Conservation (phyloP, 306 rosid species). For the Lathyrus oleraceus region DNA sequence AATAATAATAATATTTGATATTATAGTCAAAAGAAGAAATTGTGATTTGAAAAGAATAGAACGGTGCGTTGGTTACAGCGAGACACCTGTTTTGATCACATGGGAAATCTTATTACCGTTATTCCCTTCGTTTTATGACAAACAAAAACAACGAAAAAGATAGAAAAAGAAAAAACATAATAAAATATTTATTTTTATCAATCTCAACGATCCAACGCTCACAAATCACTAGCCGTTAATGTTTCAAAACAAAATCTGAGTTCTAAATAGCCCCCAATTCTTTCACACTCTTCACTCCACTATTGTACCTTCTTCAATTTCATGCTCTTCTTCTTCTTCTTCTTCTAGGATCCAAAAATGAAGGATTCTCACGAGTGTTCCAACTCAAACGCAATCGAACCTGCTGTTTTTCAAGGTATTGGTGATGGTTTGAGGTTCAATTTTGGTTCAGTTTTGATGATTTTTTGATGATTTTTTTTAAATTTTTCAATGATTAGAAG, state of each 20-base stretch:
- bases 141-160: not conserved
- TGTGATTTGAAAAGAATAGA: constrained; percentile 43
- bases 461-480: not conserved
- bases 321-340: constrained; percentile 24
- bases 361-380: constrained; percentile 53
- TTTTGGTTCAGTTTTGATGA: not conserved
- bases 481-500: constrained; percentile 40
- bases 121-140: constrained; percentile 16
- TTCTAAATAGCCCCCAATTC: constrained; percentile 42
- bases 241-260: constrained; percentile 48
- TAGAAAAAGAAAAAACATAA: constrained; percentile 9
- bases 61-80: not conserved
- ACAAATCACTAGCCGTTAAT: constrained; percentile 83
- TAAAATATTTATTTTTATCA: constrained; percentile 1
- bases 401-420: constrained; percentile 54
- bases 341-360: constrained; percentile 47
- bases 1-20: not conserved
- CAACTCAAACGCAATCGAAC: constrained; percentile 49
- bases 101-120: constrained; percentile 69
- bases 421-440: not conserved
- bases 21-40: not conserved
- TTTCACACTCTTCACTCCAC: constrained; percentile 21
- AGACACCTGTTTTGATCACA: constrained; percentile 39
- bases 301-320: not conserved
- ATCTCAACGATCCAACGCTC: constrained; percentile 73